These are phyloP conservation scores for Stagonosporopsis tanaceti DNA, from an alignment of 2,329 filamentous ascomycete genomes.

Conservation along the genomic window DNA sequence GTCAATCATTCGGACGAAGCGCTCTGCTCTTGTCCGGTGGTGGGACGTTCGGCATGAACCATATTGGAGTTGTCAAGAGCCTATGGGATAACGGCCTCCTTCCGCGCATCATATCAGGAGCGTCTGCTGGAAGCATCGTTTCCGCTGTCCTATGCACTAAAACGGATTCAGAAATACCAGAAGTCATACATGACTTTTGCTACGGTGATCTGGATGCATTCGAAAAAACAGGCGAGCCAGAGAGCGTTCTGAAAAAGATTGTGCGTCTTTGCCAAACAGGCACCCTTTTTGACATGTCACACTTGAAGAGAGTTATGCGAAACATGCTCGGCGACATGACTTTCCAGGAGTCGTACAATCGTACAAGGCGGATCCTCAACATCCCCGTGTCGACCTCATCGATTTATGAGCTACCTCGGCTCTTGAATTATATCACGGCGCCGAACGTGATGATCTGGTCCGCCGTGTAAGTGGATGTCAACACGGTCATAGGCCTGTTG, in stretches of 20 bases:
- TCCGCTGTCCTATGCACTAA: slow-evolving; percentile 80
- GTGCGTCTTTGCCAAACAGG: slow-evolving; percentile 81
- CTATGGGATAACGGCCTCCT: slow-evolving; percentile 78
- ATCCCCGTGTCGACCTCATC: slow-evolving; percentile 91
- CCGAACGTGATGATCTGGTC: slow-evolving; percentile 97
- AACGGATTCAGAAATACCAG: slow-evolving; percentile 79
- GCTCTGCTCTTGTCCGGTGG: slow-evolving; percentile 85
- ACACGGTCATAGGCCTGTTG: neutral
- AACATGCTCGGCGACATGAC: slow-evolving; percentile 85
- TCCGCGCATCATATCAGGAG: slow-evolving; percentile 85
- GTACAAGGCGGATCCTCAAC: slow-evolving; percentile 90
- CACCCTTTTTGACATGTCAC: slow-evolving; percentile 82
- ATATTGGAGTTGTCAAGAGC: slow-evolving; percentile 85
- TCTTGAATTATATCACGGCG: slow-evolving; percentile 92
- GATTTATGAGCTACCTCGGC: slow-evolving; percentile 82
- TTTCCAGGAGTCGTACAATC: slow-evolving; percentile 94
- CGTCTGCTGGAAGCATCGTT: slow-evolving; percentile 87
- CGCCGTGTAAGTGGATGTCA: slow-evolving; percentile 68
- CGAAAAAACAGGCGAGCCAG: slow-evolving; percentile 66
- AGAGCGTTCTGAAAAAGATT: slow-evolving; percentile 73
- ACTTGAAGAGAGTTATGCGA: slow-evolving; percentile 83
- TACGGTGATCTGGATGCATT: slow-evolving; percentile 85
- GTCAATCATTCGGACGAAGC: slow-evolving; percentile 85
- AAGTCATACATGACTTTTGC: slow-evolving; percentile 73
- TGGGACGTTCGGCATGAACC: slow-evolving; percentile 90